Evolutionary conservation across 1,139 yeast species (phyloP).

Genomic region (Candida anutae): DNA sequence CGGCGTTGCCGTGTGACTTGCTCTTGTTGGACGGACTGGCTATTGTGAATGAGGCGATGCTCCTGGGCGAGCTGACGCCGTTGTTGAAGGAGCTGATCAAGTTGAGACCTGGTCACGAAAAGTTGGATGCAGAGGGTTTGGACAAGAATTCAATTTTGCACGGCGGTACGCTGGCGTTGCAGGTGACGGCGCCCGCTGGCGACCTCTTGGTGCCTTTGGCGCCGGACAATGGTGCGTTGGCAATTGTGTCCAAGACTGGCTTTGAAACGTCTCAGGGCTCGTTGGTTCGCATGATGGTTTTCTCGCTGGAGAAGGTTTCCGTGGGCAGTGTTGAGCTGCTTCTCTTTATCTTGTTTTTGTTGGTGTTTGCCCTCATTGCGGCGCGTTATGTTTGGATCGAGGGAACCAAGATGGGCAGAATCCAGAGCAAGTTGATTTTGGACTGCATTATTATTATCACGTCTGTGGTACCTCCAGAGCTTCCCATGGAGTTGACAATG

Average conservation of each 20-base stretch:
- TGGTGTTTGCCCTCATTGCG: constrained; percentile 90
- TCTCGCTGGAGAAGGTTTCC: constrained; percentile 92
- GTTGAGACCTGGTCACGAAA: constrained; percentile 68
- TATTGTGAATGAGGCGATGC: constrained; percentile 95
- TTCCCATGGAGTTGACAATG: constrained; percentile 98
- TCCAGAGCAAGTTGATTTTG: constrained; percentile 84
- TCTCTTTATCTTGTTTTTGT: constrained; percentile 80
- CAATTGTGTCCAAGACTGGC: constrained; percentile 87
- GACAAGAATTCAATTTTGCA: constrained; percentile 87
- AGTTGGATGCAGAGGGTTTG: constrained; percentile 65
- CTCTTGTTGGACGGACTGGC: constrained; percentile 80
- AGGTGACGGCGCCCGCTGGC: constrained; percentile 65
- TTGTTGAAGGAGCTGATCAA: constrained; percentile 84
- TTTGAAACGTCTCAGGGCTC: constrained; percentile 98
- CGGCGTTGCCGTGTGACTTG: constrained; percentile 95
- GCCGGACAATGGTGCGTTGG: constrained; percentile 91
- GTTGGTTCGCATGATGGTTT: constrained; percentile 94
- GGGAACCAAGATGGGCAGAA: constrained; percentile 93
- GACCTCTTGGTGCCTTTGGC: constrained; percentile 43
- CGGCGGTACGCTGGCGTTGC: constrained; percentile 96
- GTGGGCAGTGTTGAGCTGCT: constrained; percentile 95
- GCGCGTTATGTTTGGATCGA: constrained; percentile 98
- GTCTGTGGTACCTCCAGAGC: constrained; percentile 97
- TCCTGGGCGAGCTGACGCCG: constrained; percentile 97
- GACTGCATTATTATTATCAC: constrained; percentile 95